phyloP scores from a whole-genome alignment of 2,329 filamentous ascomycete species.

The Fusarium torreyae region DNA sequence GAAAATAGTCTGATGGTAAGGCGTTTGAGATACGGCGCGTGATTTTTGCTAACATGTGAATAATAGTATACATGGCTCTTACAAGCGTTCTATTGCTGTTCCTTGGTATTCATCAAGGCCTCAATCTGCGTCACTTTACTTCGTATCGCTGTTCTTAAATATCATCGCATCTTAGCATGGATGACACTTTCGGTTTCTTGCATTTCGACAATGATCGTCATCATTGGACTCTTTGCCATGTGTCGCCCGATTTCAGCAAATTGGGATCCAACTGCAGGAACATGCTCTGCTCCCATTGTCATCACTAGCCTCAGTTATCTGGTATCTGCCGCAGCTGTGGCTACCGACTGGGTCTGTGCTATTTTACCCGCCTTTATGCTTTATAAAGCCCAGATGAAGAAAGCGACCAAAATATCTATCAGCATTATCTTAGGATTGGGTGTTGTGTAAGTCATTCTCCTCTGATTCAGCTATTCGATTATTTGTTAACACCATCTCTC shows the following conservation, averaged over 20 bases:
- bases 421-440: conserved; percentile 28
- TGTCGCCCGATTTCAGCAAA: conserved; percentile 14
- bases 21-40: too few species aligned
- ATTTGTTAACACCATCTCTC: neutral
- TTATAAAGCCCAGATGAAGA: conserved; percentile 33
- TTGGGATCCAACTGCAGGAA: conserved; percentile 9
- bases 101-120: conserved; percentile 25
- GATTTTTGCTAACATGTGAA: neutral
- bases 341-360: conserved; percentile 30
- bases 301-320: conserved; percentile 20
- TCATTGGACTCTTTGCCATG: conserved; percentile 17
- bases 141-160: conserved; percentile 20
- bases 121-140: conserved; percentile 29
- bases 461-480: too few species aligned
- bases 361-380: conserved; percentile 26
- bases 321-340: conserved; percentile 11
- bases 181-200: conserved; percentile 2
- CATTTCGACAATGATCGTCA: conserved; percentile 16
- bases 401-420: conserved; percentile 23
- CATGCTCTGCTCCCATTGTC: conserved; percentile 8
- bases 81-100: conserved; percentile 21
- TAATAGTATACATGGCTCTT: conserved; percentile 22
- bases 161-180: conserved; percentile 17
- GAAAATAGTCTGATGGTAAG: conserved; percentile 14
- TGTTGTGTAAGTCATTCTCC: conserved; percentile 18